These are phyloP conservation scores for Trichaptum fuscoviolaceum DNA, from an alignment of 768 basidiomycete species.

Conservation along the genomic window DNA sequence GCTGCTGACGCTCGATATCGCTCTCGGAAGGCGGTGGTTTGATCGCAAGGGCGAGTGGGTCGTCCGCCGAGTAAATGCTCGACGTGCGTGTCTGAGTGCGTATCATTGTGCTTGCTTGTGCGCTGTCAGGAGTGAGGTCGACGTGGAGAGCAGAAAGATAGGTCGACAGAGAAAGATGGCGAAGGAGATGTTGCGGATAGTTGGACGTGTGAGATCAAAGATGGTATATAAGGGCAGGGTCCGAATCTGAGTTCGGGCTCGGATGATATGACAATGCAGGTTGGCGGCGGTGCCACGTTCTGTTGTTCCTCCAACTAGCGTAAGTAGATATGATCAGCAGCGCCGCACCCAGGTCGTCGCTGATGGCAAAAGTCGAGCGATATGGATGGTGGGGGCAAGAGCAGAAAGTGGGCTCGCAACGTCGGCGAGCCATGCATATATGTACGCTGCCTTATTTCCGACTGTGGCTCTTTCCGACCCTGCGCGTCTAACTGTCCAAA, in stretches of 20 bases:
- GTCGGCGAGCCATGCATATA: not conserved
- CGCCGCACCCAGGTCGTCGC: not conserved
- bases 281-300: not conserved
- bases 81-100: slow-evolving; percentile 54
- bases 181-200: slow-evolving; percentile 14
- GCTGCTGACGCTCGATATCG: slow-evolving; percentile 51
- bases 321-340: not conserved
- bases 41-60: slow-evolving; percentile 65
- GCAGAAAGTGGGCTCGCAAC: not conserved
- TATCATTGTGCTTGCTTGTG: slow-evolving; percentile 31
- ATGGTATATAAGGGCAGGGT: slow-evolving; percentile 17
- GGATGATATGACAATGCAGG: slow-evolving; percentile 1
- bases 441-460: not conserved
- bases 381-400: not conserved
- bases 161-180: slow-evolving; percentile 15
- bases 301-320: not conserved
- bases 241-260: not conserved
- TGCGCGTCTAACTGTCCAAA: too few species aligned
- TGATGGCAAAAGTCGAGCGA: not conserved
- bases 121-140: slow-evolving; percentile 10
- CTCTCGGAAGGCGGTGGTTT: slow-evolving; percentile 64
- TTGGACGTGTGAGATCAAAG: slow-evolving; percentile 17
- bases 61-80: slow-evolving; percentile 69
- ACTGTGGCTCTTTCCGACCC: not conserved
- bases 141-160: slow-evolving; percentile 11